These are phyloP conservation scores for Mycena galericulata DNA, from an alignment of 768 basidiomycete species.

Conservation along the genomic window DNA sequence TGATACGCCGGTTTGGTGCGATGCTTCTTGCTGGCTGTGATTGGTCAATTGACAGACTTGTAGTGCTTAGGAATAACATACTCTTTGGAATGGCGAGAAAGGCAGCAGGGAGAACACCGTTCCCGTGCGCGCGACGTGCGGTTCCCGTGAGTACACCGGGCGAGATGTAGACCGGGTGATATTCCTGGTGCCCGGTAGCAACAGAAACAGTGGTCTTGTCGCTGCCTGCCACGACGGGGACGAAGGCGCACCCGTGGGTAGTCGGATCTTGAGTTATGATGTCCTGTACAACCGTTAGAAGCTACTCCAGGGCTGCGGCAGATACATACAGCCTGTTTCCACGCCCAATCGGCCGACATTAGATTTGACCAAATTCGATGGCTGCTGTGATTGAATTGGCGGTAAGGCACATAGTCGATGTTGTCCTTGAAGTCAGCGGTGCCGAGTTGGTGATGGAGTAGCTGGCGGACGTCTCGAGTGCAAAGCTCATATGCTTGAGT, in stretches of 20 bases:
- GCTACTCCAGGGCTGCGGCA: not conserved
- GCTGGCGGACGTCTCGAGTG: conserved; percentile 29
- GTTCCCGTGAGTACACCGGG: conserved; percentile 30
- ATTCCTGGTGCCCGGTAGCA: conserved; percentile 29
- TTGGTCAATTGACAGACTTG: too few relatives aligned
- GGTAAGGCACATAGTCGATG: conserved; percentile 40
- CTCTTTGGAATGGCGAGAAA: conserved; percentile 18
- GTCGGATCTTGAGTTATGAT: not conserved
- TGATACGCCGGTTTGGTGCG: not conserved
- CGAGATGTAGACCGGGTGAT: conserved; percentile 42
- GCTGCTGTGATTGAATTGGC: conserved; percentile 35
- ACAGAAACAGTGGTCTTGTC: conserved; percentile 45
- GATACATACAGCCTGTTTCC: conserved; percentile 46
- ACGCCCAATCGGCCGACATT: conserved; percentile 53
- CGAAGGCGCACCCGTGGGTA: conserved; percentile 35
- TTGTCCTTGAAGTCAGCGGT: conserved; percentile 37
- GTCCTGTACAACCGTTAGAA: not conserved
- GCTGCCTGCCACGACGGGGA: conserved; percentile 39
- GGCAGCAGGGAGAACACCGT: conserved; percentile 1
- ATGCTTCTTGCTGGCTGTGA: conserved; percentile 18
- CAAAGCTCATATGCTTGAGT: conserved; percentile 12
- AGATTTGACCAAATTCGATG: conserved; percentile 43
- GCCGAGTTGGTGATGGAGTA: conserved; percentile 40
- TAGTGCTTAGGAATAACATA: not conserved
- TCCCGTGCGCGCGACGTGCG: conserved; percentile 8